phyloP scores from a whole-genome alignment of 495 filamentous ascomycete genomes.

The Hypoxylon intermedium region DNA sequence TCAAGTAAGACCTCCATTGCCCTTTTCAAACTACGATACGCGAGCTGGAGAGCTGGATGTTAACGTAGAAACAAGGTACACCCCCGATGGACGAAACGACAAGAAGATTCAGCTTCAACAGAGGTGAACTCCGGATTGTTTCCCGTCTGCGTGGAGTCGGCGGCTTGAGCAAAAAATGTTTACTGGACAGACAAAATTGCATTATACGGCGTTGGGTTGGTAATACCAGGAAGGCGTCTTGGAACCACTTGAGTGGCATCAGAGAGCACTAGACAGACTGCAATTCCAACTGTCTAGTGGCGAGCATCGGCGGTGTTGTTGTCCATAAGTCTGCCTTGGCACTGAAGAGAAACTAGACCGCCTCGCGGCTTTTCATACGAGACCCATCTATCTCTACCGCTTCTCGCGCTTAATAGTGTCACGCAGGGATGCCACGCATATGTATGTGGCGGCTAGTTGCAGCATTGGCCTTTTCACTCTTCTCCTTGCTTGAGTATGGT shows the following conservation, averaged over 20 bases:
- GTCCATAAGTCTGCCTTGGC: constrained; percentile 1
- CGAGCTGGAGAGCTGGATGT: constrained; percentile 1
- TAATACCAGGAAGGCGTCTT: constrained; percentile 31
- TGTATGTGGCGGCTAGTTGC: constrained; percentile 9
- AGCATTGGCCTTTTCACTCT: constrained; percentile 2
- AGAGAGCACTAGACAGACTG: constrained; percentile 10
- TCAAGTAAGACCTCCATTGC: constrained; percentile 72
- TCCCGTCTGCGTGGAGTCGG: constrained; percentile 3
- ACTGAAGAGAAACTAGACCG: constrained; percentile 6
- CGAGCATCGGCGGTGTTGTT: neutral
- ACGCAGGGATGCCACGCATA: constrained; percentile 5
- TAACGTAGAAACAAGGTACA: constrained; percentile 49
- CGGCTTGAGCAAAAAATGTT: constrained; percentile 13
- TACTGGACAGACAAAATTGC: constrained; percentile 32
- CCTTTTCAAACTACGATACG: too few relatives aligned
- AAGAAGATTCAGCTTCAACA: constrained; percentile 54
- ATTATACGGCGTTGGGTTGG: constrained; percentile 42
- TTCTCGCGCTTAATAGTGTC: constrained; percentile 14
- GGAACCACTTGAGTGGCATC: constrained; percentile 4
- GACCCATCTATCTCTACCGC: constrained; percentile 3
- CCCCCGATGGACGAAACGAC: constrained; percentile 59
- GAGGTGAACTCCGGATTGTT: neutral
- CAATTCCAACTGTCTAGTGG: constrained; percentile 13
- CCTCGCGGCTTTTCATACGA: constrained; percentile 6
- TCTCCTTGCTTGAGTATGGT: neutral